A percentile compares a stretch with the other conserved stretches of the same genome.
phyloP scores from a whole-genome alignment of 106 monocot species.

The Dioscorea dumetorum region DNA sequence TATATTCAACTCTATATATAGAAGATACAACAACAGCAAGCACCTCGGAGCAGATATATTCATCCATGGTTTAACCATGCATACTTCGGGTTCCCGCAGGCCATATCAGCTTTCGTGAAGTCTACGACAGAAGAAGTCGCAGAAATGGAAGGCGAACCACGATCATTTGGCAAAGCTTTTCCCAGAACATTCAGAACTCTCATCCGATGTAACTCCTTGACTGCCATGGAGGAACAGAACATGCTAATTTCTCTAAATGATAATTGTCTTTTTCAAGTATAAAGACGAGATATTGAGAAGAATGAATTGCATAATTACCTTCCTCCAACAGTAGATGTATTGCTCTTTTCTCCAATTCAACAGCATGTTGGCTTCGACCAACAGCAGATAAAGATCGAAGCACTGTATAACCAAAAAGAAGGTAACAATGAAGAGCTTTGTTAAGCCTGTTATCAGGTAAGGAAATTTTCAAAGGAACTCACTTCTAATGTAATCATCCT shows the following conservation, averaged over 20 bases:
- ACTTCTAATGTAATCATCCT: conserved; percentile 81
- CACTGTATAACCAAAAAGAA: conserved; percentile 19
- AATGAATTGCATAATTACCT: conserved; percentile 27
- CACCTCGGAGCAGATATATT: too few species aligned
- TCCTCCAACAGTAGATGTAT: conserved; percentile 67
- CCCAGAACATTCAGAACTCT: conserved; percentile 59
- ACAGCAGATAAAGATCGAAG: conserved; percentile 52
- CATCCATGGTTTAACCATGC: too few species aligned
- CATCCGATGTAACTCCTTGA: conserved; percentile 68
- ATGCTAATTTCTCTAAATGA: too few species aligned
- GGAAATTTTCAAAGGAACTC: conserved; percentile 13
- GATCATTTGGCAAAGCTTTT: conserved; percentile 13
- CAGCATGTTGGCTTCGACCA: conserved; percentile 59
- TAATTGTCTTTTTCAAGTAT: too few species aligned
- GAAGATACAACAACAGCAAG: too few species aligned
- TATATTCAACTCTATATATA: too few species aligned
- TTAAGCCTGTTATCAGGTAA: neutral
- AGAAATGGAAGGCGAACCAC: conserved; percentile 6
- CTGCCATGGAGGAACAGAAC: conserved; percentile 8
- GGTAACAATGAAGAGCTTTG: neutral
- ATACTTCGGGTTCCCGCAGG: too few species aligned
- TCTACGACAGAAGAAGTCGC: neutral
- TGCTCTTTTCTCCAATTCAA: conserved; percentile 77
- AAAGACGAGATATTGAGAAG: too few species aligned
- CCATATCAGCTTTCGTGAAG: neutral